A percentile compares a stretch with the other conserved stretches of the same genome.
Conservation (phyloP, 768 basidiomycete species). For the Lactifluus subvellereus region DNA sequence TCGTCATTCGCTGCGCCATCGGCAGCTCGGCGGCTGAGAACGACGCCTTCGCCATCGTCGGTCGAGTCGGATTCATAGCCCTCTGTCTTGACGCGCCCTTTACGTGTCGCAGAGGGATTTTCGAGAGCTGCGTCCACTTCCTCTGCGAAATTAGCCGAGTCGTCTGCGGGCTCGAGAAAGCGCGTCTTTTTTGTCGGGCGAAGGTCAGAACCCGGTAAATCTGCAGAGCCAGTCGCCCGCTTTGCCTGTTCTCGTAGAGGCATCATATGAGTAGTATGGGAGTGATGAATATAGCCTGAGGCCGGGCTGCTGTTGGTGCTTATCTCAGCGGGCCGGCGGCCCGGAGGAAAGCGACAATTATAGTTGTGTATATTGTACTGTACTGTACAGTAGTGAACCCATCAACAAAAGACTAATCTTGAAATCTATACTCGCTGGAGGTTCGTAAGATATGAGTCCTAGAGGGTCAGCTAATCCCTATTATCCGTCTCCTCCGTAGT, state of each 20-base stretch:
- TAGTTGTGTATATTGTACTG: too few species aligned
- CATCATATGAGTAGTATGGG: conserved; percentile 11
- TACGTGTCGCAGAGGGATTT: conserved; percentile 52
- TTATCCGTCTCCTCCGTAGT: conserved; percentile 12
- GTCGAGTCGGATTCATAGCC: conserved; percentile 94
- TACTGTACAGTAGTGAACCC: too few species aligned
- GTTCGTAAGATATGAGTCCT: neutral
- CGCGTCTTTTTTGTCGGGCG: conserved; percentile 62
- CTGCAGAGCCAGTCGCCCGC: conserved; percentile 10
- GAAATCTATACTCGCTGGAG: neutral
- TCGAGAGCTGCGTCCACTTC: conserved; percentile 74
- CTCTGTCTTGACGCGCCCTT: conserved; percentile 73
- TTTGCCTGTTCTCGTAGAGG: conserved; percentile 26
- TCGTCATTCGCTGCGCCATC: conserved; percentile 48
- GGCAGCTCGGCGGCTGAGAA: conserved; percentile 57
- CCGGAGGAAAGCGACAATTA: neutral
- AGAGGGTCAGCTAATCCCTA: conserved; percentile 5
- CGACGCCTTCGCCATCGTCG: conserved; percentile 93
- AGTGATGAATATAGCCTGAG: neutral
- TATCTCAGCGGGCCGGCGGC: neutral
- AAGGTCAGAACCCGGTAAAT: conserved; percentile 23
- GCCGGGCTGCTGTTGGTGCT: neutral
- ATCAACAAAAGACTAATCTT: too few species aligned
- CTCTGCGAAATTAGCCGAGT: conserved; percentile 69
- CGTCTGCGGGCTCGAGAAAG: conserved; percentile 69